Percentiles rank a stretch among this genome's conserved stretches.
Conservation (phyloP, 371 early-diverging fungal genomes). For the Basidiobolus meristosporus region DNA sequence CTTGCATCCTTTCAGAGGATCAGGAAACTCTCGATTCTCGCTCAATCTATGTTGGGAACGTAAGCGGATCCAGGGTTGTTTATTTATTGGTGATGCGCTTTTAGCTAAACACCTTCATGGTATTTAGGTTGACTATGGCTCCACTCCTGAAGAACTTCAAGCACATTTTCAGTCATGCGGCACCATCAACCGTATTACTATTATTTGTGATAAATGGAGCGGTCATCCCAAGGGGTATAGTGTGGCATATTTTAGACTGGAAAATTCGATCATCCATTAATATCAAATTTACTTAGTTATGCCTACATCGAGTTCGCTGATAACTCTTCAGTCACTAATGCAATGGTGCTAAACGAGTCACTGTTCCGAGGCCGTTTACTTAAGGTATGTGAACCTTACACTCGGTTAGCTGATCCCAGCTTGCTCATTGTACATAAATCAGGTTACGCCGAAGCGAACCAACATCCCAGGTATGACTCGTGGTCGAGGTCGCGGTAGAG, state of each 20-base stretch:
- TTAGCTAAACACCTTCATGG: neutral
- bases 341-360: slow-evolving; percentile 74
- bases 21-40: slow-evolving; percentile 77
- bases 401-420: neutral
- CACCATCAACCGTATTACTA: slow-evolving; percentile 91
- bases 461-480: slow-evolving; percentile 79
- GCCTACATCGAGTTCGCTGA: slow-evolving; percentile 97
- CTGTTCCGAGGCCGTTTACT: slow-evolving; percentile 74
- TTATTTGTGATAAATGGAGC: slow-evolving; percentile 83
- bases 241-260: neutral
- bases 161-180: slow-evolving; percentile 92
- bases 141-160: slow-evolving; percentile 93
- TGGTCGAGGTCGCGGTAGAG: slow-evolving; percentile 51
- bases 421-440: neutral
- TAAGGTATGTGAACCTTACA: slow-evolving; percentile 26
- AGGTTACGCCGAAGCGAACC: slow-evolving; percentile 82
- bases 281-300: slow-evolving; percentile 17
- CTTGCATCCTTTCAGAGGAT: slow-evolving; percentile 11
- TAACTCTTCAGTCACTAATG: slow-evolving; percentile 57
- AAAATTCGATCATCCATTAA: slow-evolving; percentile 1
- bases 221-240: slow-evolving; percentile 88
- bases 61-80: slow-evolving; percentile 10
- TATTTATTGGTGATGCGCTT: neutral
- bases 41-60: slow-evolving; percentile 91
- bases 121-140: slow-evolving; percentile 70